These are phyloP conservation scores for Monosporozyma aquatica DNA, from an alignment of 805 yeast species.

Conservation along the genomic window DNA sequence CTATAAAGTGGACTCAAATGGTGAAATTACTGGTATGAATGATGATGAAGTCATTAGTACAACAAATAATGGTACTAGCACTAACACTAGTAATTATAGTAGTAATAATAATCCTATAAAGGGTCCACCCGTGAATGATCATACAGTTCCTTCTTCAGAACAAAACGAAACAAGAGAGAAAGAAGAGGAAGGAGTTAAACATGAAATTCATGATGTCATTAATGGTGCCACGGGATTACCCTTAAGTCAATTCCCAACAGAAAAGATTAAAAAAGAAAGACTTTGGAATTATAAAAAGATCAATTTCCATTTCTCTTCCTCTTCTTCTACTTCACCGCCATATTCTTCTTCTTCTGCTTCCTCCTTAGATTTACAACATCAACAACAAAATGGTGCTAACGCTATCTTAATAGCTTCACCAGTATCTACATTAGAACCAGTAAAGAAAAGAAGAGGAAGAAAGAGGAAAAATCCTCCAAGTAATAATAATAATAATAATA, in stretches of 20 bases:
- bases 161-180: no score
- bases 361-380: conserved; percentile 4
- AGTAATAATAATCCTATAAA: no score
- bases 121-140: no score
- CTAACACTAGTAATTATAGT: no score
- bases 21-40: conserved; percentile 21
- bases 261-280: conserved; percentile 47
- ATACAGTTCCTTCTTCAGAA: no score
- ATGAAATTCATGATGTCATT: conserved; percentile 31
- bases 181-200: no score
- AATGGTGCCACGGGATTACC: conserved; percentile 68
- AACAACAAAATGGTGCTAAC: background rate
- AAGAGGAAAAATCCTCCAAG: background rate
- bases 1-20: conserved; percentile 14
- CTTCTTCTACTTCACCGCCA: conserved; percentile 1
- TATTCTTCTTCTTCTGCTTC: background rate
- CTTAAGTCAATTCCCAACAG: conserved; percentile 57
- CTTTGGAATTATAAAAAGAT: conserved; percentile 39
- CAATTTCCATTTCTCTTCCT: no score
- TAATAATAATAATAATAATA: no score
- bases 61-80: no score
- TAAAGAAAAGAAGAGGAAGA: background rate
- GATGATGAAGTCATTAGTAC: conserved; percentile 29
- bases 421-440: background rate
- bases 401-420: background rate